phyloP scores from a whole-genome alignment of 306 rosid species.

The Fragaria vesca region DNA sequence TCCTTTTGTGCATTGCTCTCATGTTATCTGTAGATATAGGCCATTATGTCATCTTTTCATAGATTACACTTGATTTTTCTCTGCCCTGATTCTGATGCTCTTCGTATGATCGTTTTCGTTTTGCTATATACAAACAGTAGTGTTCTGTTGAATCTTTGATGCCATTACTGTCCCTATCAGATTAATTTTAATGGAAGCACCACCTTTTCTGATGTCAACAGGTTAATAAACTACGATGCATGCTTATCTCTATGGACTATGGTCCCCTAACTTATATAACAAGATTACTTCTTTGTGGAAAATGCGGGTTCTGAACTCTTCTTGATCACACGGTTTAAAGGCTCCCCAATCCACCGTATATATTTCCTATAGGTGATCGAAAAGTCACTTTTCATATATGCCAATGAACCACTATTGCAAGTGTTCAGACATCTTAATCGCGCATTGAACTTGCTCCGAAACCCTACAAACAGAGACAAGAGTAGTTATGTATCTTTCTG shows the following conservation, averaged over 20 bases:
- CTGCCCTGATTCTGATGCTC: neutral
- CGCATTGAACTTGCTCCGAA: neutral
- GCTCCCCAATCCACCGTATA: neutral
- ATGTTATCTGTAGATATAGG: constrained; percentile 9
- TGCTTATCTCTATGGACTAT: constrained; percentile 17
- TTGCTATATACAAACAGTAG: neutral
- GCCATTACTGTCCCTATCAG: constrained; percentile 34
- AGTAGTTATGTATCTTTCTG: constrained; percentile 9
- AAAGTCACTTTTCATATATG: constrained; percentile 4
- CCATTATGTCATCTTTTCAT: neutral
- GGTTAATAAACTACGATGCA: constrained; percentile 31
- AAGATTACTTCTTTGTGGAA: constrained; percentile 19
- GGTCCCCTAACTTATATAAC: constrained; percentile 28
- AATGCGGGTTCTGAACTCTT: constrained; percentile 12
- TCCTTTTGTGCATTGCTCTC: neutral
- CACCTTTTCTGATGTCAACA: constrained; percentile 37
- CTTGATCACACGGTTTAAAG: neutral
- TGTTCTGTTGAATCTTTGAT: constrained; percentile 26
- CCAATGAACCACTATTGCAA: constrained; percentile 10
- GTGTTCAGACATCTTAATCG: neutral
- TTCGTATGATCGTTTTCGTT: neutral
- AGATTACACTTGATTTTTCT: constrained; percentile 3
- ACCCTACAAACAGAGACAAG: constrained; percentile 12
- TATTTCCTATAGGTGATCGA: neutral
- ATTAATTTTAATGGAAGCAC: constrained; percentile 10